phyloP scores from a whole-genome alignment of 768 basidiomycete genomes.

The Gloeostereum incarnatum region DNA sequence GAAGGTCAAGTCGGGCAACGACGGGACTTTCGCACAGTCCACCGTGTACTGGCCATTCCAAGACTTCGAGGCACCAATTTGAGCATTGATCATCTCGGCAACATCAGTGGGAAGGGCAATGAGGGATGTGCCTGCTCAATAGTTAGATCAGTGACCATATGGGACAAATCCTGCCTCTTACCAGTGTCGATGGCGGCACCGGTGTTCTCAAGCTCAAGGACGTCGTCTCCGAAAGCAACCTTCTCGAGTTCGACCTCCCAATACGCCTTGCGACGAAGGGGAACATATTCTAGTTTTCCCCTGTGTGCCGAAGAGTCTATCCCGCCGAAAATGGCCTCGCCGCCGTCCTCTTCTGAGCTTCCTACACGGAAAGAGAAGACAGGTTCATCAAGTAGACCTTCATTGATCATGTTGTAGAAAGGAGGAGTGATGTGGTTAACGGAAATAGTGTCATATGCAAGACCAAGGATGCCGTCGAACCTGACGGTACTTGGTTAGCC shows the following conservation, averaged over 20 bases:
- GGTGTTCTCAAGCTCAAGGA: slow-evolving; percentile 85
- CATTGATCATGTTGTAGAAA: slow-evolving; percentile 87
- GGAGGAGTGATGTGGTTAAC: slow-evolving; percentile 91
- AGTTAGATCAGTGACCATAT: slow-evolving; percentile 6
- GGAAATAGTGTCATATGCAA: slow-evolving; percentile 91
- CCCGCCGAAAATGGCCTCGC: slow-evolving; percentile 89
- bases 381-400: slow-evolving; percentile 71
- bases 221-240: slow-evolving; percentile 78
- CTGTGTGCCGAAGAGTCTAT: slow-evolving; percentile 69
- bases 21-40: slow-evolving; percentile 79
- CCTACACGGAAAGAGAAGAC: slow-evolving; percentile 96
- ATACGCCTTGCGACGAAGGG: slow-evolving; percentile 91
- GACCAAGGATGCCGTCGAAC: slow-evolving; percentile 93
- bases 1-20: slow-evolving; percentile 78
- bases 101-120: slow-evolving; percentile 92
- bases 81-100: slow-evolving; percentile 94
- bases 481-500: slow-evolving; percentile 28
- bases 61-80: slow-evolving; percentile 87
- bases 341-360: slow-evolving; percentile 77
- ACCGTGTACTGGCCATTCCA: slow-evolving; percentile 97
- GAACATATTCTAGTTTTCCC: slow-evolving; percentile 80
- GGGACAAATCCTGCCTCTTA: slow-evolving; percentile 14
- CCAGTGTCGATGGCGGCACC: slow-evolving; percentile 91
- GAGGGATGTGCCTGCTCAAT: slow-evolving; percentile 68
- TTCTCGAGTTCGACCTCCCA: slow-evolving; percentile 96